Evolutionary conservation across 1,284 basidiomycete species (phyloP).

Genomic region (Inonotus hispidus): DNA sequence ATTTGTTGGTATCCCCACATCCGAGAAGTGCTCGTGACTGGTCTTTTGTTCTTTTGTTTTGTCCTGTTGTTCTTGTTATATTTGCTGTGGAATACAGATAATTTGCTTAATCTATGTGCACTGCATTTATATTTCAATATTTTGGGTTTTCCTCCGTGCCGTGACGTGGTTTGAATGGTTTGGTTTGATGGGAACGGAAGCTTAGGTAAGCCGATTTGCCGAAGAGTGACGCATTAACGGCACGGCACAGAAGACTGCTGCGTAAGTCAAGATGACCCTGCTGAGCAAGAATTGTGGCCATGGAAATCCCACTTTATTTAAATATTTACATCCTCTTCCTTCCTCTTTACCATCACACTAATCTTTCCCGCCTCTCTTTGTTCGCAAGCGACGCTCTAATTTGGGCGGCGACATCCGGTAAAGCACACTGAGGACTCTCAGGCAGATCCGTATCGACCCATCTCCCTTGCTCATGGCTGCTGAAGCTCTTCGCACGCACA

Average conservation of each 20-base stretch:
- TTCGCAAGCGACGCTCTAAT: not conserved
- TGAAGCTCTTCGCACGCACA: not conserved
- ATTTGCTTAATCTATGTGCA: not conserved
- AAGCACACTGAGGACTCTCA: not conserved
- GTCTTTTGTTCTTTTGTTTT: not conserved
- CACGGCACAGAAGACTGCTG: not conserved
- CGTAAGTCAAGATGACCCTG: not conserved
- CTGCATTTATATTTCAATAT: not conserved
- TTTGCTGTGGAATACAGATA: not conserved
- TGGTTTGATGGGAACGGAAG: no score
- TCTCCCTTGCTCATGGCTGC: constrained; percentile 18
- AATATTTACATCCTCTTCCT: not conserved
- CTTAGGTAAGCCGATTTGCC: no score
- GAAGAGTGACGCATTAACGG: no score
- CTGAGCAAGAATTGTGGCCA: not conserved
- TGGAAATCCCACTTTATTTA: not conserved
- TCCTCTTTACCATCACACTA: not conserved
- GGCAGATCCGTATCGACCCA: not conserved
- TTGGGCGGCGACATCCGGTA: not conserved
- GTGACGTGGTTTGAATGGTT: no score
- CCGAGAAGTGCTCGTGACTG: not conserved
- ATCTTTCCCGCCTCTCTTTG: not conserved
- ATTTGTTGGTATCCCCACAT: not conserved
- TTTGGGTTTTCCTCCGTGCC: no score
- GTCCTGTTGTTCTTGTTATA: not conserved